Base-by-base conservation (phyloP, 2,329 filamentous ascomycete species). In the Lasiodiplodia theobromae region DNA sequence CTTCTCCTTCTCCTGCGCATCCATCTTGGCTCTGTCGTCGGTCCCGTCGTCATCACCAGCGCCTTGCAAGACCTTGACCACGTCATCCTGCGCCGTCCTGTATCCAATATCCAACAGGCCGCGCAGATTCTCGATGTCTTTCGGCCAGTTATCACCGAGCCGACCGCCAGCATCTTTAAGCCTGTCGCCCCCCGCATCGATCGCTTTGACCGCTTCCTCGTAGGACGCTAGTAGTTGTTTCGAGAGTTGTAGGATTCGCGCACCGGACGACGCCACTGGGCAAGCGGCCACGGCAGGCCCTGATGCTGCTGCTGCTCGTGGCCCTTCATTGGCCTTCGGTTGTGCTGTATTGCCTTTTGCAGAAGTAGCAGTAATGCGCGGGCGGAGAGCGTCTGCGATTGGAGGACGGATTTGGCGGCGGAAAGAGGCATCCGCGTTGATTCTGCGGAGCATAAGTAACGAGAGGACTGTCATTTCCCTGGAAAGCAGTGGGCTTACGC, bases 21-120 rank as follows among this genome's bases (percentile, higher is more conserved):
- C 60, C 21, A 21, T n/a, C 51, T 44, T 37, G 51, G 21, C 38
- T 25, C 21, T 38, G 18, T 14, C 44, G 47, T 56, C 28, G 23
- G 16, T 23, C 44, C 34, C 63, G 7, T 25, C 25, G 25, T 18
- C 40, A 11, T 34, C 53, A 21, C 18, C 37, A 52, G 31, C 28
- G n/a, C 65, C 65, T 14, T 44, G 53, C 28, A 80, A 57, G 18
- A 77, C 71, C 57, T 73, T 77, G 70, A 72, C 74, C 21, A 77
- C 72, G 49, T 76, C 74, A 28, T 70, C 73, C 65, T 74, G 25
- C 28, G 77, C 77, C n/a, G 71, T 72, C 58, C 72, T 73, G 8
- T 77, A 73, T 21, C 76, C 75, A 28, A 74, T 57, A n/a, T 65
- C 73, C 34, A 79, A 68, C 23, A 72, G 52, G 23, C 65, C 71